Conservation (phyloP, 73 alveolate species). For the Stentor roeselii region DNA sequence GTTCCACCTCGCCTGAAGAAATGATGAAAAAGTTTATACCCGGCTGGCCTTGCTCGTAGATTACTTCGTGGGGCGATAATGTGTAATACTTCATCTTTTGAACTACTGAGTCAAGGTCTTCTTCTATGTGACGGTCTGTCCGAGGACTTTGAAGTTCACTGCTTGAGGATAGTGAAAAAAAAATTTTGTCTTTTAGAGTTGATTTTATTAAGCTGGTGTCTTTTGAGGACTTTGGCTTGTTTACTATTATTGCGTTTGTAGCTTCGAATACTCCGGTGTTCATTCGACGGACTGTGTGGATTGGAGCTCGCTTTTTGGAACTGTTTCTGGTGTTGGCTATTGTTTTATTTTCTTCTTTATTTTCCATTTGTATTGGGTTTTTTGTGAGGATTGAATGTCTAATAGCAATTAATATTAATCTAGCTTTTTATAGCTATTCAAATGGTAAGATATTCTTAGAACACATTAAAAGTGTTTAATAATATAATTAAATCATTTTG, state of each 20-base stretch:
- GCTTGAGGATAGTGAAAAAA: not conserved
- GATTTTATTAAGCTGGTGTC: not conserved
- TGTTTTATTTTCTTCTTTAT: too few species aligned
- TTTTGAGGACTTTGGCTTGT: not conserved
- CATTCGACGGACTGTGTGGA: not conserved
- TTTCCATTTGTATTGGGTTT: too few species aligned
- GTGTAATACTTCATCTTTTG: not conserved
- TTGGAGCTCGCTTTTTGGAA: not conserved
- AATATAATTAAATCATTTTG: too few species aligned
- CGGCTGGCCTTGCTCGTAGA: constrained; percentile 15
- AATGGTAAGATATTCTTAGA: too few species aligned
- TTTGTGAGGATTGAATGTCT: too few species aligned
- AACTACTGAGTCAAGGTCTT: not conserved
- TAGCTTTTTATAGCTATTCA: too few species aligned
- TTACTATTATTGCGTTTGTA: not conserved
- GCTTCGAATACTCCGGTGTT: not conserved
- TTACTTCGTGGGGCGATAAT: not conserved
- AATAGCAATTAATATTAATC: too few species aligned
- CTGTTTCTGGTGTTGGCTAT: not conserved
- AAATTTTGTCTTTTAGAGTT: not conserved
- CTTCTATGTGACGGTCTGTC: too few species aligned
- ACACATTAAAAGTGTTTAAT: too few species aligned
- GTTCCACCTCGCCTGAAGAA: constrained; percentile 5
- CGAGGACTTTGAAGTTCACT: too few species aligned
- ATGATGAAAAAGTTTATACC: constrained; percentile 4